Percentiles rank a stretch among this genome's conserved stretches.
Evolutionary conservation across 2,329 filamentous ascomycete genomes (phyloP).

Genomic region (Cladorrhinum sp.): DNA sequence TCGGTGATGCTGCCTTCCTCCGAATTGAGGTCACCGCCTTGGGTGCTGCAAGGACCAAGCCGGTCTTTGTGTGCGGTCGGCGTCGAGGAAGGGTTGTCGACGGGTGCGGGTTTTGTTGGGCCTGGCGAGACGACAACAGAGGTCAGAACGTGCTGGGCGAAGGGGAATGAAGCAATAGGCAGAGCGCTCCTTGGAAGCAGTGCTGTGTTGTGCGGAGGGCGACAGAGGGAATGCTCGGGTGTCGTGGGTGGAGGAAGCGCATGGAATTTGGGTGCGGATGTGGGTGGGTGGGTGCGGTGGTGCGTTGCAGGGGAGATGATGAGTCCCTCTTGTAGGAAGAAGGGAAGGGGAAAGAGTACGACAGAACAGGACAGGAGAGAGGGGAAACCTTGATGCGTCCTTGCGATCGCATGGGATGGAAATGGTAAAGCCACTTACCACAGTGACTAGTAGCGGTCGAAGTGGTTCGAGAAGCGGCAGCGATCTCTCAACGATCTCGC

Average conservation of each 20-base stretch:
- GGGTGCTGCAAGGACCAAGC: constrained; percentile 17
- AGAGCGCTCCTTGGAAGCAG: not conserved
- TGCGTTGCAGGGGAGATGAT: not conserved
- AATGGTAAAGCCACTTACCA: constrained; percentile 37
- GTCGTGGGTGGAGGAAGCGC: constrained; percentile 1
- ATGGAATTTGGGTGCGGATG: not conserved
- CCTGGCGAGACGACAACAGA: constrained; percentile 5
- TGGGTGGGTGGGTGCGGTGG: not conserved
- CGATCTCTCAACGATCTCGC: constrained; percentile 24
- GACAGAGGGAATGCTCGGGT: not conserved
- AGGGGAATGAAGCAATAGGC: not conserved
- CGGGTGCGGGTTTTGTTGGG: constrained; percentile 7
- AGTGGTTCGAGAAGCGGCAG: constrained; percentile 28
- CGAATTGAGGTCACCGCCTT: constrained; percentile 19
- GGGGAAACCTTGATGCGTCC: not conserved
- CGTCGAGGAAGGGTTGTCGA: not conserved
- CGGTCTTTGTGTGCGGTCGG: constrained; percentile 8
- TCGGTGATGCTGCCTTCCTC: constrained; percentile 13
- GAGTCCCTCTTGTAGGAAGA: not conserved
- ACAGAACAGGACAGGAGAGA: constrained; percentile 19
- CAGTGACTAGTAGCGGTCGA: constrained; percentile 32
- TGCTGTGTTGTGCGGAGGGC: not conserved
- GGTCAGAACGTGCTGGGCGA: constrained; percentile 12
- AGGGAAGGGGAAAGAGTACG: not conserved
- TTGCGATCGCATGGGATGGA: constrained; percentile 37